Evolutionary conservation across 2,329 filamentous ascomycete genomes (phyloP).

Genomic region (Penicillium sp.): DNA sequence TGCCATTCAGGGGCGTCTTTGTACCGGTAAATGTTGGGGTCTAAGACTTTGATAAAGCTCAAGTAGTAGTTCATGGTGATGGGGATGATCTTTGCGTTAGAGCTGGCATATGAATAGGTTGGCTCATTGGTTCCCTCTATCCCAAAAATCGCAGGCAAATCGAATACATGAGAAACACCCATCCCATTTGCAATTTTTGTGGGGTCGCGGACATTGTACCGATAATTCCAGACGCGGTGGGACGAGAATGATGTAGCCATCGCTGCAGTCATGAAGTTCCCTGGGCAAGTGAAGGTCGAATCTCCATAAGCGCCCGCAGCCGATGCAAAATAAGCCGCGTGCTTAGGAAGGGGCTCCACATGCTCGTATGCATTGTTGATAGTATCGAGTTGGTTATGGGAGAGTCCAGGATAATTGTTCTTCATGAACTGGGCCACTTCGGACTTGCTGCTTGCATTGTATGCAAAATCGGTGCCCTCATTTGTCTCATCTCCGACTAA

Average conservation of each 20-base stretch:
- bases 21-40: conserved; percentile 24
- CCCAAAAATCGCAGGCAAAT: conserved; percentile 31
- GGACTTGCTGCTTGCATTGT: conserved; percentile 46
- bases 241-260: conserved; percentile 27
- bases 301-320: conserved; percentile 46
- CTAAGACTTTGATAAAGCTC: conserved; percentile 24
- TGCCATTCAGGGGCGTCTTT: conserved; percentile 21
- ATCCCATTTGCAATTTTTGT: conserved; percentile 37
- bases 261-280: conserved; percentile 42
- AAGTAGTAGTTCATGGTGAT: conserved; percentile 30
- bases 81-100: conserved; percentile 25
- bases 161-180: conserved; percentile 42
- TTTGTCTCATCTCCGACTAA: conserved; percentile 52
- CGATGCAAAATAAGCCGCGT: conserved; percentile 40
- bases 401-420: conserved; percentile 58
- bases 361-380: conserved; percentile 57
- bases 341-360: conserved; percentile 29
- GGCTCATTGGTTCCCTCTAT: conserved; percentile 16
- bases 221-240: conserved; percentile 47
- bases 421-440: conserved; percentile 56
- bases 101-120: conserved; percentile 32
- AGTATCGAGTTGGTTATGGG: conserved; percentile 45
- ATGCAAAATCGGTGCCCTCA: conserved; percentile 48
- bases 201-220: conserved; percentile 48
- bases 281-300: conserved; percentile 51